Conservation (phyloP, 306 rosid genomes). For the Sechiopsis laciniata region DNA sequence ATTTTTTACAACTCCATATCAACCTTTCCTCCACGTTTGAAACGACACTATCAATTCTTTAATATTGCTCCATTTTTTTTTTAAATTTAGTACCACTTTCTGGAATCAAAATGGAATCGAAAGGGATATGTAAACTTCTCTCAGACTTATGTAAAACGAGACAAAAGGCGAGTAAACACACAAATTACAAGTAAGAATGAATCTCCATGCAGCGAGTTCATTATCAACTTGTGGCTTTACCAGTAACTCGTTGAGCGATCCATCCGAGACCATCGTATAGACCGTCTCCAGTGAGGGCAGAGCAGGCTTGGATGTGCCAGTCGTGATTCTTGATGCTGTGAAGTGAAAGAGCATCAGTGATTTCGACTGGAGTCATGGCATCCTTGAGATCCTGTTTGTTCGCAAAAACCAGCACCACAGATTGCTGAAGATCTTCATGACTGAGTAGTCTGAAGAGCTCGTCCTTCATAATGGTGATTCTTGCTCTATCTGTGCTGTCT, state of each 20-base stretch:
- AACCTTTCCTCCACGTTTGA: not conserved
- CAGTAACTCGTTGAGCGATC: slow-evolving; percentile 76
- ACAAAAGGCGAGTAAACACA: slow-evolving; percentile 29
- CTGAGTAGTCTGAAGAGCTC: slow-evolving; percentile 92
- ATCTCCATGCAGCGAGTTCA: not conserved
- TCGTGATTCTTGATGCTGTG: slow-evolving; percentile 98
- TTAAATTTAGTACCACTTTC: slow-evolving; percentile 15
- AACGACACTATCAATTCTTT: not conserved
- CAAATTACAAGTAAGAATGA: slow-evolving; percentile 25
- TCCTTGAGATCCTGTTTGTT: slow-evolving; percentile 97
- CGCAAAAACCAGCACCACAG: slow-evolving; percentile 76
- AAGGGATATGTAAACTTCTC: slow-evolving; percentile 1
- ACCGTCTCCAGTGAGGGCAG: slow-evolving; percentile 92
- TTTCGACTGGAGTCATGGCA: slow-evolving; percentile 98
- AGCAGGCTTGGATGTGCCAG: slow-evolving; percentile 98
- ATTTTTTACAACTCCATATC: not conserved
- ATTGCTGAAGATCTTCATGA: slow-evolving; percentile 79
- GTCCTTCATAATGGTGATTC: slow-evolving; percentile 86
- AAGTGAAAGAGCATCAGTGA: slow-evolving; percentile 81
- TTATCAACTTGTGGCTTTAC: slow-evolving; percentile 57
- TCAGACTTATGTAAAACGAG: not conserved
- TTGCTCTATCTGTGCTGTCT: slow-evolving; percentile 90
- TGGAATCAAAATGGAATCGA: slow-evolving; percentile 9
- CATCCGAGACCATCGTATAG: slow-evolving; percentile 90
- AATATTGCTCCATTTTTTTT: slow-evolving; percentile 3